Evolutionary conservation across 1,284 basidiomycete genomes (phyloP), one percentile per base, ranked within the genome.

Genomic region (Sporisorium scitamineum): DNA sequence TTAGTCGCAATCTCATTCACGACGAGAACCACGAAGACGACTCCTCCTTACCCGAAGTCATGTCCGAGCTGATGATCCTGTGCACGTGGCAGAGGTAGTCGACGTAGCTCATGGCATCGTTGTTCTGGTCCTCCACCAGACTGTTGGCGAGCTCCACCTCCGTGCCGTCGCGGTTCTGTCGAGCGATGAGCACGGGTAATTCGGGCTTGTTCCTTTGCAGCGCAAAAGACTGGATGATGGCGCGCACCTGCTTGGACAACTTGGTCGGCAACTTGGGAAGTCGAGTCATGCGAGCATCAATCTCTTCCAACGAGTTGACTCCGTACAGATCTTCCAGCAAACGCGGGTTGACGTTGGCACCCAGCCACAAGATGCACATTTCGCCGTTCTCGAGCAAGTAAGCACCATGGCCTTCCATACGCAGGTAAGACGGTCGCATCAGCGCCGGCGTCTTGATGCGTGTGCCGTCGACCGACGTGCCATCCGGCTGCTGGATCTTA

Each of bases 121-220:
- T 97, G 86, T 99, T 99, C 85, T 92, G 91, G 87, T 99, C 97
- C 87, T 99, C 97, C 14, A 97, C 91, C 16, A 99, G 88, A 91
- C 96, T 93, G 87, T 99, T 97, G 72, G 93, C 94, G 80, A 96
- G 95, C 85, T 99, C 97, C 58, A 99, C 90, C 87, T 99, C 97
- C 66, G 91, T 89, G 11, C 91, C 95, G 84, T 99, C 97, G 83
- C 94, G 88, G 84, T 97, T 94, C 85, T 99, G 97, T 16, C 97
- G 89, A 0, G 94, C 93, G 52, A 98, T 89, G 39, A 91, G 87
- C 67, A 97, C 89, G 59, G 92, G 93, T 45, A 90, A 78, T 2
- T 89, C 85, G 18, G 89, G 87, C 9, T 91, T 90, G 50, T 88
- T 88, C 41, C 94, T 88, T 70, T 91, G 89, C 3, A 85, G 73